phyloP scores from a whole-genome alignment of 306 rosid species.

The Prunus mira region DNA sequence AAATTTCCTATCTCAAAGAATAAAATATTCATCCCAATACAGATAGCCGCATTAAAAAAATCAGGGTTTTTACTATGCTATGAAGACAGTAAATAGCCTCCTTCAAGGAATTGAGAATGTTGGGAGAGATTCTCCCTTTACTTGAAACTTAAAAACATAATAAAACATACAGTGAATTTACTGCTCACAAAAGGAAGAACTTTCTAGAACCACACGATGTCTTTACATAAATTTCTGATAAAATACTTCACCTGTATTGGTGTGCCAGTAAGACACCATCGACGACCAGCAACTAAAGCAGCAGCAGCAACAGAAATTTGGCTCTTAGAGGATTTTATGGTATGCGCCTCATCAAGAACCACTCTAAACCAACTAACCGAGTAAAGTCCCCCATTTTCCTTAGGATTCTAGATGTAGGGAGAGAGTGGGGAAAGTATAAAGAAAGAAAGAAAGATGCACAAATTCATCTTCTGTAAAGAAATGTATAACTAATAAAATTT shows the following conservation, averaged over 20 bases:
- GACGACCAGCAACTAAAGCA: conserved; percentile 77
- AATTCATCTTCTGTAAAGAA: conserved; percentile 14
- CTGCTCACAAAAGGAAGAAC: background rate
- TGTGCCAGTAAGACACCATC: conserved; percentile 98
- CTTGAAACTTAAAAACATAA: background rate
- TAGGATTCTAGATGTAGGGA: conserved; percentile 51
- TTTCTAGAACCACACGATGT: background rate
- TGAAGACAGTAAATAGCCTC: background rate
- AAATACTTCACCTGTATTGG: conserved; percentile 72
- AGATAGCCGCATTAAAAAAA: background rate
- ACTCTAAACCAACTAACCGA: conserved; percentile 92
- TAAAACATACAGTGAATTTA: no score
- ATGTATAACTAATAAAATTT: conserved; percentile 6
- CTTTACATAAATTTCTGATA: background rate
- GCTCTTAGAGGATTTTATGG: conserved; percentile 87
- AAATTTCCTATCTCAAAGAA: conserved; percentile 6
- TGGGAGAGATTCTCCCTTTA: background rate
- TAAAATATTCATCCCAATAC: background rate
- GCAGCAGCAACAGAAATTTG: conserved; percentile 80
- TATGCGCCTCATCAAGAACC: conserved; percentile 96
- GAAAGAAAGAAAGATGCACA: conserved; percentile 14
- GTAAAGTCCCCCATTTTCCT: conserved; percentile 70
- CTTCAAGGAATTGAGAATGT: background rate
- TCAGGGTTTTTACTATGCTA: background rate
- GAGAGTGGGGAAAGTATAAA: conserved; percentile 18